Conservation (phyloP, 768 basidiomycete species). For the Lactarius deliciosus region DNA sequence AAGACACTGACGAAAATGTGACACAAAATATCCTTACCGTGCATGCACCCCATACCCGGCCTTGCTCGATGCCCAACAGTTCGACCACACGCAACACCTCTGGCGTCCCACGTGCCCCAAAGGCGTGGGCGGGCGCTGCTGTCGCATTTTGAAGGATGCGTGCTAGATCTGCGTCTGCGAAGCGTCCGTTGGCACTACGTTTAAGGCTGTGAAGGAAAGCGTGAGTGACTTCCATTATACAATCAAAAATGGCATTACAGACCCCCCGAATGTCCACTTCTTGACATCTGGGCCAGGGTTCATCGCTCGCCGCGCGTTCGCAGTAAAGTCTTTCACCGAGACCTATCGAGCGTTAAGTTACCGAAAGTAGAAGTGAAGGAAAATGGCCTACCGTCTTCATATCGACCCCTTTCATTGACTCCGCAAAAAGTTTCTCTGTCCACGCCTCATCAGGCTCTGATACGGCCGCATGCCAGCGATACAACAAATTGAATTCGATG, state of each 20-base stretch:
- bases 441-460: constrained; percentile 15
- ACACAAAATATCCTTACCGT: constrained; percentile 45
- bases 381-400: constrained; percentile 12
- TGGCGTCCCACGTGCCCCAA: constrained; percentile 68
- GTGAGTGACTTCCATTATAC: background rate
- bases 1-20: background rate
- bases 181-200: constrained; percentile 42
- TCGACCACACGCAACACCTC: constrained; percentile 65
- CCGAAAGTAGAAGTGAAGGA: background rate
- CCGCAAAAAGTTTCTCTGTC: constrained; percentile 18
- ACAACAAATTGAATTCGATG: constrained; percentile 66
- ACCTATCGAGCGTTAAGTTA: constrained; percentile 30
- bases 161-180: constrained; percentile 64
- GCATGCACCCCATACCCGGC: constrained; percentile 68
- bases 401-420: constrained; percentile 3
- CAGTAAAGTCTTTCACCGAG: constrained; percentile 35
- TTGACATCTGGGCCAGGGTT: constrained; percentile 31
- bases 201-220: constrained; percentile 29
- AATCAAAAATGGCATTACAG: background rate
- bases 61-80: constrained; percentile 65
- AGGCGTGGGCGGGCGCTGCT: constrained; percentile 57
- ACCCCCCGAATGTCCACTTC: constrained; percentile 35
- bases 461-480: constrained; percentile 37
- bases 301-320: constrained; percentile 34
- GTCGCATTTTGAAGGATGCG: constrained; percentile 62